Evolutionary conservation across 1,139 yeast genomes (phyloP), one percentile per base, ranked within the genome.

Genomic region (Pichia sp.): DNA sequence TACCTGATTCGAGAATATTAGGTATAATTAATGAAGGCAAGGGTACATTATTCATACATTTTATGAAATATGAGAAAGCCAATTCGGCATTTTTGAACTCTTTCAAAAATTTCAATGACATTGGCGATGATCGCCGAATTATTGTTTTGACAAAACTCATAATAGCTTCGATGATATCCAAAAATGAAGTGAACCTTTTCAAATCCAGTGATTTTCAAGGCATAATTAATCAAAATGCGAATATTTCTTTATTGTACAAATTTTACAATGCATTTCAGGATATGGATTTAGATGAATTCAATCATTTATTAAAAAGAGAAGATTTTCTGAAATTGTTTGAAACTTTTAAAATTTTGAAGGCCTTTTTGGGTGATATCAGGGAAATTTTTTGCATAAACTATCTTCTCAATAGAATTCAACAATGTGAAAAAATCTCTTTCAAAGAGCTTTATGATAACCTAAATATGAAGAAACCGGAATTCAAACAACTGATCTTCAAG

Each of bases 11-110:
- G 0, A 67, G 75, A 42, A 79, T 82, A 36, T 67, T 81, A 57
- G 95, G 92, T 1, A 73, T 80, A 8, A 74, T 85, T 34, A 71
- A 79, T 49, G 92, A 85, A 58, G 81, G 87, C 55, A 87, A 88
- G 1, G 95, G 87, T 2, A 73, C 79, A 50, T 72, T 85, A 54
- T 75, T 77, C 47, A 79, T 84, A 71, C 70, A 74, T 52, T 72
- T 77, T 42, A 71, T 73, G 16, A 75, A 79, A 51, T 85, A 74
- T 68, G 79, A 74, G 40, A 64, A 64, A 43, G 87, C 95, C 0
- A 71, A 85, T 35, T 67, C 71, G 40, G 82, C 76, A 49, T 81
- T 83, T 54, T 83, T 81, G 57, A 87, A 81, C 53, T 72, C 85
- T 44, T 85, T 85, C 62, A 81, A 81, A 54, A 80, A 75, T 52